Conservation (phyloP, 495 filamentous ascomycete genomes). For the Terfezia boudieri region DNA sequence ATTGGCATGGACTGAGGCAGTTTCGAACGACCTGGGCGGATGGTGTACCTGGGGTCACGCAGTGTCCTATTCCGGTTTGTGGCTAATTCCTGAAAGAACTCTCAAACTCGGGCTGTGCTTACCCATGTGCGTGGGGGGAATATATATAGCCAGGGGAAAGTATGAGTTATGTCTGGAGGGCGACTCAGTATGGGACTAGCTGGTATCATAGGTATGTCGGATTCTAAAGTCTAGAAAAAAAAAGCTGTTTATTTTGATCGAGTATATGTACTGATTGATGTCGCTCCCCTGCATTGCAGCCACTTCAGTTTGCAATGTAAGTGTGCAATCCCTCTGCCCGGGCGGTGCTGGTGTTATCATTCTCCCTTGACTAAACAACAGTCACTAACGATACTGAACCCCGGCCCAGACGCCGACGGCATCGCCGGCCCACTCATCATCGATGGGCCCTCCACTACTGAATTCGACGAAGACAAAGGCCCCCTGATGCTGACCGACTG, state of each 20-base stretch:
- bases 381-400: too few relatives aligned
- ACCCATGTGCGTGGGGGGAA: too few relatives aligned
- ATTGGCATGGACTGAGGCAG: slow-evolving; percentile 30
- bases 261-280: too few relatives aligned
- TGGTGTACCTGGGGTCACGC: slow-evolving; percentile 27
- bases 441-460: slow-evolving; percentile 23
- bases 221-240: too few relatives aligned
- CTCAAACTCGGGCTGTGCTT: too few relatives aligned
- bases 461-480: slow-evolving; percentile 30
- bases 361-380: too few relatives aligned
- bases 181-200: slow-evolving; percentile 23
- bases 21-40: slow-evolving; percentile 22
- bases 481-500: slow-evolving; percentile 25
- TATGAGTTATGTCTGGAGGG: slow-evolving; percentile 22
- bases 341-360: too few relatives aligned
- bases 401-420: slow-evolving; percentile 17
- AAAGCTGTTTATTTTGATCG: too few relatives aligned
- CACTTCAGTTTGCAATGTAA: neutral
- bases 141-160: slow-evolving; percentile 14
- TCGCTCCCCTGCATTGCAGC: neutral
- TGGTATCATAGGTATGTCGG: slow-evolving; percentile 23
- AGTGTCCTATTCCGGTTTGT: slow-evolving; percentile 29
- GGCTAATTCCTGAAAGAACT: too few relatives aligned
- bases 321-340: too few relatives aligned
- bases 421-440: slow-evolving; percentile 27